Base-by-base conservation (phyloP, 169 alveolate species). In the Plasmodium chabaudi region DNA sequence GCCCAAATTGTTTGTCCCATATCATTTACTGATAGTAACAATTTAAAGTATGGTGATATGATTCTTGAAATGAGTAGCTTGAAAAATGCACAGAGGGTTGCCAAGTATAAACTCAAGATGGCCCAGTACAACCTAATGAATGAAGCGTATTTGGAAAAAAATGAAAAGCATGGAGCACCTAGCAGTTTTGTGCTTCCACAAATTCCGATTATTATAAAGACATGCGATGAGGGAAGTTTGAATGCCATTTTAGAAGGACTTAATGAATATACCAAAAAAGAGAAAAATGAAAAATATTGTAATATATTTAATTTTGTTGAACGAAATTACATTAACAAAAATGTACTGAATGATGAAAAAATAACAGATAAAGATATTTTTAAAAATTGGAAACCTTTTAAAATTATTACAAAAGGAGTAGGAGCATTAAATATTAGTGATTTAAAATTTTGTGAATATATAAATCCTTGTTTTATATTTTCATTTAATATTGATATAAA, bases 171-270 rank as follows among this genome's bases (percentile, higher is more conserved):
- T 12, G 12, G 7, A 2, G 0, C 19, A 51, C 1, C 6, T 1
- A 51, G 0, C 10, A 51, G 12, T 7, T 13, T 13, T 6, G 21
- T 44, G n/a, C 44, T 69, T 15, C 91, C 91, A 19, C 91, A 86
- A 59, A 21, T 86, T 5, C 95, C 93, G n/a, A 64, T 97, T 13
- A 94, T 96, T 4, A 72, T 97, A 19, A 95, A 96, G 56, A 97
- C 98, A 21, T 87, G 95, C 13, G 97, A 97, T 55, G 94, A 91
- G 57, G 98, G 99, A 13, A 95, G 96, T n/a, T 74, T 96, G 46
- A 98, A 95, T 19, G 97, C 98, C 0, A 88, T 97, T 1, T 69
- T 90, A 2, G 92, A 95, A 57, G 96, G 96, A 88, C 88, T 96
- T 3, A 65, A 87, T 12, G 89, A 91, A 63, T 87, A 94, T 59